Base-by-base conservation (phyloP, 805 yeast genomes). In the Suhomyces prunicola region DNA sequence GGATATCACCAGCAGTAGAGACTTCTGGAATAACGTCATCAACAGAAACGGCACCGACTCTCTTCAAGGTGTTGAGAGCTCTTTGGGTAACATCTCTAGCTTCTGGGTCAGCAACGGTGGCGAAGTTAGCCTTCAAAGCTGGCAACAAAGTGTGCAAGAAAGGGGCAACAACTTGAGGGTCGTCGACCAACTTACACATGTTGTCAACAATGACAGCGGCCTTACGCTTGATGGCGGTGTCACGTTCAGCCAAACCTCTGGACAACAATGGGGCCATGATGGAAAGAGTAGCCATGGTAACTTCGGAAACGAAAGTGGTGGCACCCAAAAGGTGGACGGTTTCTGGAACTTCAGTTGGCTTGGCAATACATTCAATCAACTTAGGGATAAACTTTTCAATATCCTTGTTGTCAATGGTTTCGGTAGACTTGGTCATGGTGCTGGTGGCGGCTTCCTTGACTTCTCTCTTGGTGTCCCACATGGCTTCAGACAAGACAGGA, bases 111-210 rank as follows among this genome's bases (percentile, higher is more conserved):
- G 99, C 99, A 81, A 94, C 92, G 82, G 89, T 90, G 72, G 88
- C 80, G 82, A 87, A 85, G 89, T 94, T 94, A 74, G 86, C 77
- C 86, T 90, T 90, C 79, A 94, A 84, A 71, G 97, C 89, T 75
- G 99, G 99, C 83, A 90, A 88, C 71, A 94, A 86, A 74, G 87
- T 88, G 79, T 83, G 81, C 87, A 94, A 82, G 90, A 94, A 94
- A 65, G 99, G 99, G 83, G 98, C 99, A 80, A 94, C 96, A 73
- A 94, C 96, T 83, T 94, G 98, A 68, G 99, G 99, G 77, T 94
- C 99, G 76, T 94, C 99, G 82, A 94, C 99, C 79, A 94, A 90
- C 82, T 94, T 94, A 89, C 99, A 94, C 99, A 94, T 94, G 96
- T 94, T 94, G 79, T 94, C 99, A 71, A 93, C 88, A 79, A 94